A percentile compares a stretch with the other conserved stretches of the same genome.
These are phyloP conservation scores for Coelastrella sp. DNA, from an alignment of 139 green algal genomes.

Conservation along the genomic window DNA sequence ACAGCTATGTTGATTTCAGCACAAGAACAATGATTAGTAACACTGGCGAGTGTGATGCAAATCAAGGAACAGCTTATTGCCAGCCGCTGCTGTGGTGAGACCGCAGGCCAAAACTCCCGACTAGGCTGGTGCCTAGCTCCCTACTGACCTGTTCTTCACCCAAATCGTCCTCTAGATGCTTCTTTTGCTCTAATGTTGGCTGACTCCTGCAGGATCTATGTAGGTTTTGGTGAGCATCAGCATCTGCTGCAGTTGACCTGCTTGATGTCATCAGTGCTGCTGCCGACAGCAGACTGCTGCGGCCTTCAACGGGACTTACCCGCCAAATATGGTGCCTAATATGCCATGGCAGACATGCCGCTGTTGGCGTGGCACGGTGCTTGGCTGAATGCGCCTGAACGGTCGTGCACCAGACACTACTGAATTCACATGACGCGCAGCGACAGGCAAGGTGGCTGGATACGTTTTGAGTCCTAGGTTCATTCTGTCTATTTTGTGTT, in stretches of 20 bases:
- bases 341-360: constrained; percentile 30
- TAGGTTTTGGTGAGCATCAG: background rate
- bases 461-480: background rate
- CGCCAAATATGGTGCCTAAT: constrained; percentile 46
- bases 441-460: background rate
- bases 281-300: background rate
- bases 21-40: too few relatives aligned
- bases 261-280: background rate
- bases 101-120: too few relatives aligned
- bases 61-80: too few relatives aligned
- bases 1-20: too few relatives aligned
- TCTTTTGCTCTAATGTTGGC: background rate
- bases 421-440: background rate
- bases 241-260: constrained; percentile 15
- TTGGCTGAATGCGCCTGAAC: constrained; percentile 4
- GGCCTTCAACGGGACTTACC: constrained; percentile 16
- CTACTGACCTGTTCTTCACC: constrained; percentile 46
- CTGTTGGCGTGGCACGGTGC: background rate
- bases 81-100: too few relatives aligned
- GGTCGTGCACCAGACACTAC: background rate
- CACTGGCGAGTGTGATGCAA: too few relatives aligned
- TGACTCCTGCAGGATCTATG: background rate
- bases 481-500: background rate
- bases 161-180: constrained; percentile 54
- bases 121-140: background rate